Percentiles rank a stretch among this genome's conserved stretches.
Evolutionary conservation across 2,329 filamentous ascomycete genomes (phyloP).

Genomic region (Colletotrichum karsti): DNA sequence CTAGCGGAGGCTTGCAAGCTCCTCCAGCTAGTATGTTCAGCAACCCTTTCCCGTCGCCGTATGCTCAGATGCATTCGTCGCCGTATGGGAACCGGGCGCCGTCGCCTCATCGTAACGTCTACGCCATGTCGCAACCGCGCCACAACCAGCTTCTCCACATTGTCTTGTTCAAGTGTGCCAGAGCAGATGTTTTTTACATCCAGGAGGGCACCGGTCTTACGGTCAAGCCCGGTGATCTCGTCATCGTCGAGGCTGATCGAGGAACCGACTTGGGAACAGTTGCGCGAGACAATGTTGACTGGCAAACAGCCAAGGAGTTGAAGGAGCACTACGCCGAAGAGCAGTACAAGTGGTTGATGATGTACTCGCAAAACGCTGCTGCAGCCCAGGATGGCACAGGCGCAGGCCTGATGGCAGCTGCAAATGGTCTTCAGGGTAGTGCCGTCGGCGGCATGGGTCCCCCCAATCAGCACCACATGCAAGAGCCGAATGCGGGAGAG

Average conservation of each 20-base stretch:
- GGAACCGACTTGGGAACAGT: constrained; percentile 96
- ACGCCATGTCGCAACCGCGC: constrained; percentile 67
- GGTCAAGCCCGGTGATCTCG: constrained; percentile 89
- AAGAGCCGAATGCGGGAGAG: constrained; percentile 76
- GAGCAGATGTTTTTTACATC: constrained; percentile 96
- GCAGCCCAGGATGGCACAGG: constrained; percentile 68
- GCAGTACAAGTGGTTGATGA: constrained; percentile 98
- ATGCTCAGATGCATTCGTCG: constrained; percentile 48
- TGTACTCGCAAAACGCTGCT: constrained; percentile 87
- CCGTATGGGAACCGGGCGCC: constrained; percentile 59
- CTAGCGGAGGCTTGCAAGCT: constrained; percentile 38
- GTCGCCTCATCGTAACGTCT: constrained; percentile 70
- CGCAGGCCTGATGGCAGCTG: constrained; percentile 69
- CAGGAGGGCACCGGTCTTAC: constrained; percentile 94
- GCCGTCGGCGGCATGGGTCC: constrained; percentile 83
- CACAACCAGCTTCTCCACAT: constrained; percentile 82
- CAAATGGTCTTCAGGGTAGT: constrained; percentile 72
- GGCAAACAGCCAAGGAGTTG: constrained; percentile 85
- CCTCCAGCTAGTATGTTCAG: constrained; percentile 47
- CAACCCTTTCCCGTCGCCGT: constrained; percentile 56
- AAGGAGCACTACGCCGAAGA: constrained; percentile 94
- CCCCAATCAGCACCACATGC: constrained; percentile 75
- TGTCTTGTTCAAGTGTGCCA: constrained; percentile 94
- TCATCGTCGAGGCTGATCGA: constrained; percentile 97
- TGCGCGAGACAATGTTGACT: constrained; percentile 85